Base-by-base conservation (phyloP, 148 eudicot genomes). In the Oxyria digyna region DNA sequence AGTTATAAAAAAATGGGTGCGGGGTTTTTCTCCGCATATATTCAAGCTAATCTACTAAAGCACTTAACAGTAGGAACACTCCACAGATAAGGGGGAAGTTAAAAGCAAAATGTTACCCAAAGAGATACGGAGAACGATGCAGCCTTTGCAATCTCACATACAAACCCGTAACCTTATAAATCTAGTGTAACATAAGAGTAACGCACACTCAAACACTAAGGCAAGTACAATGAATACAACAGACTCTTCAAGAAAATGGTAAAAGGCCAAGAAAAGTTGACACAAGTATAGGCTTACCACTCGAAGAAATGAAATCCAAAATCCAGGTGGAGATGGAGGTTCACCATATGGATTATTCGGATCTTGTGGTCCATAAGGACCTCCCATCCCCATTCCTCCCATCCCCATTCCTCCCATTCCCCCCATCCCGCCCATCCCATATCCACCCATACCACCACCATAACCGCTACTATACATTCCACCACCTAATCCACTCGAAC, bases 261-360 rank as follows among this genome's bases (percentile, higher is more conserved):
- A 26, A 29, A 29, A n/a, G 4, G 8, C 23, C 9, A 3, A 59
- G 65, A 27, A 59, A 55, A 31, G 27, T 21, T 59, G 21, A 59
- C 35, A n/a, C 1, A 59, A 29, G 6, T 29, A 29, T 29, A 24
- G 38, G 63, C 88, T 85, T 84, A 94, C 99, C 89, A 91, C 97
- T 50, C 88, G 92, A 71, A 94, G 84, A 68, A 94, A 81, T 20
- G 99, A 94, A 63, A 91, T 75, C 97, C 99, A 94, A 77, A 91
- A 90, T 50, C 96, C 87, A 52, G 99, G 99, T 24, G 99, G 97
- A 68, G 91, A 75, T 66, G 98, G 54, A 33, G 98, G 98, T 57
- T 74, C 80, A 11, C 85, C 87, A 62, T 55, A 81, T 52, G 96
- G 97, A 79, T 86, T 84, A 72, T 94, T 94, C 21, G 96, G 97